Evolutionary conservation across 2,329 filamentous ascomycete species (phyloP).

Genomic region (Nemania bipapillata): DNA sequence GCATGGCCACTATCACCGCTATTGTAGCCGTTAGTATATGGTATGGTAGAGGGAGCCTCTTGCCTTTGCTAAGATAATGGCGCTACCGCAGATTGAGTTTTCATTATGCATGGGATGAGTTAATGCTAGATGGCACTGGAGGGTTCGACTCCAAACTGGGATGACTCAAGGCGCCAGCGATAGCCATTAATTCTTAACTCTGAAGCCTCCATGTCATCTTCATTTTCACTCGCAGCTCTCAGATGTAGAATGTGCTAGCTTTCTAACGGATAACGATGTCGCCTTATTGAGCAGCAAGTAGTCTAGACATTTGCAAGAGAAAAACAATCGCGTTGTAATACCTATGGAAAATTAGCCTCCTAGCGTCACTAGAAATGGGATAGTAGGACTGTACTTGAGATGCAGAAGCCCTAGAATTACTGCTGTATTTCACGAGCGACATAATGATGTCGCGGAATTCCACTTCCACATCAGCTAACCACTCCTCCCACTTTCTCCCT

Average conservation of each 20-base stretch:
- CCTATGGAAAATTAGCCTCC: constrained; percentile 20
- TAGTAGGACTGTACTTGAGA: constrained; percentile 58
- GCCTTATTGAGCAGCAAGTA: not conserved
- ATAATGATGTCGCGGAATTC: constrained; percentile 73
- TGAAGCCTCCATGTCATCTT: not conserved
- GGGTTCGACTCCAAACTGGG: not conserved
- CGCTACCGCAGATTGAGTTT: not conserved
- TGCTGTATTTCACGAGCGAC: constrained; percentile 78
- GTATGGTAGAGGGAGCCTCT: constrained; percentile 35
- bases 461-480: constrained; percentile 71
- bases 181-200: not conserved
- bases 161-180: not conserved
- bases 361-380: not conserved
- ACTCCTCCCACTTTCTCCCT: constrained; percentile 71
- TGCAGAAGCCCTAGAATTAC: constrained; percentile 72
- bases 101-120: not conserved
- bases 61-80: constrained; percentile 26
- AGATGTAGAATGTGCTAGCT: not conserved
- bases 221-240: not conserved
- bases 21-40: constrained; percentile 39
- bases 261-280: not conserved
- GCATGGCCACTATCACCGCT: constrained; percentile 40
- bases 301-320: not conserved
- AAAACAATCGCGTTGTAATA: constrained; percentile 29
- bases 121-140: not conserved